Evolutionary conservation across 108 stramenopile genomes (phyloP), one percentile per base, ranked within the genome.

Genomic region (Cyclotella cryptica): DNA sequence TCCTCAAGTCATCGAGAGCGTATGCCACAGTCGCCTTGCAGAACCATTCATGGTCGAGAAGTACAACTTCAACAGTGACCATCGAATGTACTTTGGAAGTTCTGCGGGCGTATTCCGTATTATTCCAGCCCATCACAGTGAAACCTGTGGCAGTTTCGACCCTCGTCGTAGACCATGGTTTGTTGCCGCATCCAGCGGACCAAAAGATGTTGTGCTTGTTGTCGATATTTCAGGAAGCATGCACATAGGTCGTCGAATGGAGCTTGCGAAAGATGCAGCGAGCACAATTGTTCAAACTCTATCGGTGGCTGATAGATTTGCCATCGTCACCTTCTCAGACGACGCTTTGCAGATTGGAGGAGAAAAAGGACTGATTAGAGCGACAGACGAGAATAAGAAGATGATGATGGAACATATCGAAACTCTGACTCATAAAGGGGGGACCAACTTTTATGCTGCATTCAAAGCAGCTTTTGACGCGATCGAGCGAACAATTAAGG

Each of bases 171-270:
- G 88, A 14, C 87, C 90, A 0, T 91, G 88, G 88, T 89, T 85
- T 72, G 82, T 88, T 35, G 85, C 87, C 24, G 88, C 85, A 21
- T 70, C 77, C n/a, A 63, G 70, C 29, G 87, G 87, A 9, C 90
- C 88, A 49, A 89, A 89, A 61, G 88, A 90, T 74, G 82, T 91
- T 4, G 77, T 91, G 22, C 67, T 93, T 26, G 74, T 91, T 0
- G 13, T 93, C 13, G 92, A 93, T 77, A 74, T 62, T 0, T 77
- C 73, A 42, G 76, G 84, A 22, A 77, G 74, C 26, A 93, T 93
- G 89, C 49, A 52, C 13, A 24, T 83, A 17, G 3, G 68, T n/a
- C 42, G 35, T 2, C 66, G 82, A 0, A 26, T 90, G 39, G 55
- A 57, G 9, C 44, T 71, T 1, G 74, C 83, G 9, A 78, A 85